Evolutionary conservation across 225 moss, liverwort and hornwort species (phyloP), one percentile per base, ranked within the genome.

Genomic region (Ulota crispa): DNA sequence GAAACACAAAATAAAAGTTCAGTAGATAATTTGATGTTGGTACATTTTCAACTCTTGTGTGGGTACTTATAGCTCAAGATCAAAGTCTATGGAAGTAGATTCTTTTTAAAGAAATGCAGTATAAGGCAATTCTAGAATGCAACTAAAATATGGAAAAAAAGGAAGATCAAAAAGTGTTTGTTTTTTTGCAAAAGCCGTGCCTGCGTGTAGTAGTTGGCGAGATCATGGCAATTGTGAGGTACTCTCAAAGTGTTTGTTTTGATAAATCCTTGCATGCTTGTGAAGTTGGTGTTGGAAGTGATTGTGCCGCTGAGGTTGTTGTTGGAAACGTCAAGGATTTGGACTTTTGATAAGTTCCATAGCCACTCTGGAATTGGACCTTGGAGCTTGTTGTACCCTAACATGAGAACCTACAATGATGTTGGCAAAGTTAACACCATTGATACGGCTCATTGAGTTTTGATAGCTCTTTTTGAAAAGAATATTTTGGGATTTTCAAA

Each of bases 321-420:
- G 64, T 80, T 68, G 23, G 84, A 84, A 7, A 87, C 26, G 74
- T 77, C 79, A 11, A 86, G 67, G 19, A 82, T 72, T 45, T 82
- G 75, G 5, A 67, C 4, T 28, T 42, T 63, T 0, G 82, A 68
- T 18, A 72, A 52, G 67, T 68, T 65, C 82, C 61, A 74, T 9
- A 67, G 26, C 66, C 82, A 82, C 7, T 7, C 16, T 13, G 74
- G 77, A 6, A 82, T 42, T 26, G 63, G 32, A 47, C 75, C 56
- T 27, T 56, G 26, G 23, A 82, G 5, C 42, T 75, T 67, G 66
- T 75, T 82, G 50, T 68, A 75, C 3, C 75, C 66, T 5, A 82
- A 15, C 67, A 82, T 74, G 66, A 82, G 42, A n/a, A 76, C 82
- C 82, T 82, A 54, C 55, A 55, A 3, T 3, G 8, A 8, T 21